Evolutionary conservation across 257 asterid species (phyloP), one percentile per base, ranked within the genome.

Genomic region (Orobanche coerulescens): DNA sequence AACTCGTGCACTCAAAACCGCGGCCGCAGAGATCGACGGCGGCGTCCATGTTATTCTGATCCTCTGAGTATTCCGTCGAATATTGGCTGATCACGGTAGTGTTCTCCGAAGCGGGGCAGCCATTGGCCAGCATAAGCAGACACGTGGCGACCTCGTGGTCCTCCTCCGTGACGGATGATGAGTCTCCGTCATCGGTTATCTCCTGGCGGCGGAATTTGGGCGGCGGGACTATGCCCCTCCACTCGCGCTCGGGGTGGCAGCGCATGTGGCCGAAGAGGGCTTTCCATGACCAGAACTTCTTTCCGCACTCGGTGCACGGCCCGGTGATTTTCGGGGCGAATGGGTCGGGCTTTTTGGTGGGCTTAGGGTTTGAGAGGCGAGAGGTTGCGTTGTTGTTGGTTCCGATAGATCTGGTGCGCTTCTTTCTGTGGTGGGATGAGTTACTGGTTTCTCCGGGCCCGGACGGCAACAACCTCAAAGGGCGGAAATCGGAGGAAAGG

Each of bases 261-360:
- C 98, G 90, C 98, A 92, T 92, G 73, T 92, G 98, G 46, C 98
- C 98, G 58, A 81, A 92, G 42, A 92, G 98, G 13, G 98, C 98
- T 54, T 92, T 92, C 86, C 72, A 61, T 0, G 98, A 88, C 89
- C 83, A 81, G 68, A 92, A 92, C 31, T 60, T 78, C 59, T 72
- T 75, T 22, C 96, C 96, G 69, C 98, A 92, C 53, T 86, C 98
- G 10, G 77, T 79, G 67, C 98, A 88, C 0, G 98, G 95, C 22
- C 59, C 36, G 0, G 93, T 86, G 50, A 84, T 91, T 40, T 80
- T 81, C 0, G 88, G 81, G 39, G 86, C 81, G 58, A 33, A 7
- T 6, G 82, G 77, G 73, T 81, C 81, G 5, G 90, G 81, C 49
- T 61, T 87, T 62, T 75, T 69, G 26, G 69, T 2, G 67, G 60